Percentiles rank a stretch among this genome's conserved stretches.
These are phyloP conservation scores for Phyllosticta citribraziliensis DNA, from an alignment of 2,329 filamentous ascomycete genomes.

Conservation along the genomic window DNA sequence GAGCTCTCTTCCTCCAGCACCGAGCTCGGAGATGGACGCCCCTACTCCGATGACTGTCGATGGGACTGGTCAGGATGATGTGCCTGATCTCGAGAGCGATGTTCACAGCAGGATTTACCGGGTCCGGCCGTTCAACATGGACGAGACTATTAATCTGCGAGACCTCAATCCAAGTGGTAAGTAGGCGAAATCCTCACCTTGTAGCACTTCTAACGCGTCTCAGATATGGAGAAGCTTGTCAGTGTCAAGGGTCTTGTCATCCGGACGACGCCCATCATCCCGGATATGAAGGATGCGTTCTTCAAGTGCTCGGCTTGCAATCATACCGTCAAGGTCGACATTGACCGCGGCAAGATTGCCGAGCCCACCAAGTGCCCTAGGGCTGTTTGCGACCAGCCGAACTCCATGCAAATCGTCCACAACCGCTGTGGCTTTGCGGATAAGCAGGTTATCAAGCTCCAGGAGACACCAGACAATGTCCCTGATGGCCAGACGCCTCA, in stretches of 20 bases:
- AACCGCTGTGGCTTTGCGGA: constrained; percentile 92
- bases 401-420: constrained; percentile 97
- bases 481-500: constrained; percentile 95
- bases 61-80: constrained; percentile 36
- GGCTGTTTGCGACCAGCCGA: constrained; percentile 67
- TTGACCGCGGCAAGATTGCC: constrained; percentile 91
- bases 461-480: constrained; percentile 91
- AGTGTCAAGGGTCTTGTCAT: constrained; percentile 95
- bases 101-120: constrained; percentile 74
- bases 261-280: constrained; percentile 88
- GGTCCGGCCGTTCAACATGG: constrained; percentile 80
- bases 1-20: constrained; percentile 68
- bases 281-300: constrained; percentile 98
- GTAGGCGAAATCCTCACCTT: constrained; percentile 18
- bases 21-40: constrained; percentile 62
- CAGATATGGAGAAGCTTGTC: constrained; percentile 91
- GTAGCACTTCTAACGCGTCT: constrained; percentile 13
- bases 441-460: constrained; percentile 97
- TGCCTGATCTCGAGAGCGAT: constrained; percentile 63
- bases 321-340: constrained; percentile 79
- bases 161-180: constrained; percentile 80
- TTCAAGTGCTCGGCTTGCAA: constrained; percentile 93
- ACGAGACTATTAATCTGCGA: constrained; percentile 79
- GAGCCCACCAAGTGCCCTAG: constrained; percentile 89
- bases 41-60: constrained; percentile 23